Evolutionary conservation across 768 basidiomycete genomes (phyloP).

Genomic region (Collybia nuda): DNA sequence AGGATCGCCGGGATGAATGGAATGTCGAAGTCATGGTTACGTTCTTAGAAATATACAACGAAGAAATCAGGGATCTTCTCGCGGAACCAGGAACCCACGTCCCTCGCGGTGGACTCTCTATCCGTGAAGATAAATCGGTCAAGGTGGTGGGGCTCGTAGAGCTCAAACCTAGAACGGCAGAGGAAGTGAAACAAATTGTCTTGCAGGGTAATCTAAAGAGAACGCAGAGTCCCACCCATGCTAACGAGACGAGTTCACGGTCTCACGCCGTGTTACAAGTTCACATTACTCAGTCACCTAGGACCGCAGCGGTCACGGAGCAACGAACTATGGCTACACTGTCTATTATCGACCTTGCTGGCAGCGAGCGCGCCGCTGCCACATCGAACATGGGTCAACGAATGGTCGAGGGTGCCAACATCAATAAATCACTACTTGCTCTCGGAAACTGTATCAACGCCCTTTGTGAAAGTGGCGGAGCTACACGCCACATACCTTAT

Average conservation of each 20-base stretch:
- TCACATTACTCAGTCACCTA: conserved; percentile 84
- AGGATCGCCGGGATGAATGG: conserved; percentile 83
- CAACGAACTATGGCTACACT: conserved; percentile 85
- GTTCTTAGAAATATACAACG: conserved; percentile 99
- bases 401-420: conserved; percentile 98
- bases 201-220: conserved; percentile 84
- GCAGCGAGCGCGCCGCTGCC: conserved; percentile 94
- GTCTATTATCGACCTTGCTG: conserved; percentile 97
- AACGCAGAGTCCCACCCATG: conserved; percentile 93
- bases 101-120: conserved; percentile 84
- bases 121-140: conserved; percentile 93
- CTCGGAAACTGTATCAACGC: conserved; percentile 99
- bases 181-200: conserved; percentile 94
- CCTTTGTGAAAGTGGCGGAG: conserved; percentile 90
- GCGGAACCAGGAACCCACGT: conserved; percentile 61
- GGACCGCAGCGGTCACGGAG: conserved; percentile 83
- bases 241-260: conserved; percentile 94
- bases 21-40: conserved; percentile 88
- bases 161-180: conserved; percentile 76
- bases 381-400: conserved; percentile 97
- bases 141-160: conserved; percentile 87
- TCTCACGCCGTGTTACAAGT: conserved; percentile 98
- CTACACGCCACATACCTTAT: conserved; percentile 90
- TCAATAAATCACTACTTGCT: conserved; percentile 97
- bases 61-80: conserved; percentile 95